Percentiles rank a stretch among this genome's conserved stretches.
Conservation (phyloP, 2,329 filamentous ascomycete genomes). For the Ciborinia camelliae region DNA sequence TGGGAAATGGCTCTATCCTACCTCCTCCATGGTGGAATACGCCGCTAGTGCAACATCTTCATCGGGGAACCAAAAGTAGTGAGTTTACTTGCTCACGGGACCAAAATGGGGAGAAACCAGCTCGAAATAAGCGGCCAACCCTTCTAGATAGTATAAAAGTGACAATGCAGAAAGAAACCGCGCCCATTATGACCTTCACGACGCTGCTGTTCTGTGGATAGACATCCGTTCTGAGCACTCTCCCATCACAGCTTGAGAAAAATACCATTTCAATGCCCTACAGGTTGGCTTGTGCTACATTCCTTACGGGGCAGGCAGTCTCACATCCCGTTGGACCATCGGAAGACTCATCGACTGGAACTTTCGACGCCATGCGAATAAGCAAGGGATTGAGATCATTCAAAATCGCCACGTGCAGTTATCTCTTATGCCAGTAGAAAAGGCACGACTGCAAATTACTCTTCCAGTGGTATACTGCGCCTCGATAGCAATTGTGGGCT, state of each 20-base stretch:
- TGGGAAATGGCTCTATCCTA: conserved; percentile 55
- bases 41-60: conserved; percentile 36
- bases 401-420: conserved; percentile 45
- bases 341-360: conserved; percentile 61
- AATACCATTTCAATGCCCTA: conserved; percentile 25
- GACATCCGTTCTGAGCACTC: conserved; percentile 44
- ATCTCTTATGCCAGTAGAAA: conserved; percentile 34
- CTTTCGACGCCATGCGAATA: conserved; percentile 62
- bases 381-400: conserved; percentile 55
- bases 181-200: conserved; percentile 43
- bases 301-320: conserved; percentile 46
- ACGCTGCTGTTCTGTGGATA: conserved; percentile 48
- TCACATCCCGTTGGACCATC: conserved; percentile 46
- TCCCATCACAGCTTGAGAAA: conserved; percentile 39
- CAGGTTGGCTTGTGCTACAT: conserved; percentile 28
- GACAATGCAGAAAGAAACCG: conserved; percentile 43
- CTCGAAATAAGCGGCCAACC: neutral
- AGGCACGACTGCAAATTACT: conserved; percentile 49
- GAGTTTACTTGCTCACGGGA: neutral
- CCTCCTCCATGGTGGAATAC: conserved; percentile 54
- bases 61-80: neutral
- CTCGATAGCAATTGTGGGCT: conserved; percentile 8
- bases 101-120: neutral
- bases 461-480: conserved; percentile 48
- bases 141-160: conserved; percentile 42